Evolutionary conservation across 306 rosid genomes (phyloP).

Genomic region (Prosopis cineraria): DNA sequence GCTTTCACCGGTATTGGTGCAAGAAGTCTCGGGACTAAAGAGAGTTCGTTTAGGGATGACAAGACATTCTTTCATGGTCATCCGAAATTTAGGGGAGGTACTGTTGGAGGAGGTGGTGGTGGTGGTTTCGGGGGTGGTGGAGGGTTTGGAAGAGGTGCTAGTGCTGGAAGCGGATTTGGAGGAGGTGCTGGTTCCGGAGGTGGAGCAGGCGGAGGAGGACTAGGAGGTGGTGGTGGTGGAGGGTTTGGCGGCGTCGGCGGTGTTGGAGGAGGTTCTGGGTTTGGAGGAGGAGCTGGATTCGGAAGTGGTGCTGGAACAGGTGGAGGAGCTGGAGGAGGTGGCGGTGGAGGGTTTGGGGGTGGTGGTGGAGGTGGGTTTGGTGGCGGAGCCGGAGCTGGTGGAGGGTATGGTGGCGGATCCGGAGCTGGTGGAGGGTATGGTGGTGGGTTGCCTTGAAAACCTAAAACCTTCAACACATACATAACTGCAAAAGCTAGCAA

Average conservation of each 20-base stretch:
- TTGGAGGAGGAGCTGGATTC: slow-evolving; percentile 36
- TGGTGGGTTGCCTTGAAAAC: slow-evolving; percentile 43
- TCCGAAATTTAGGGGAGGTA: not conserved
- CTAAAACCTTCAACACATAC: too few relatives aligned
- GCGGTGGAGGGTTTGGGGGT: too few relatives aligned
- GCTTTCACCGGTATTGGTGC: slow-evolving; percentile 36
- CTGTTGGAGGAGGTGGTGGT: slow-evolving; percentile 43
- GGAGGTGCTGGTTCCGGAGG: too few relatives aligned
- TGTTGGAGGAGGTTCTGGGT: too few relatives aligned
- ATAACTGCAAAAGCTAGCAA: too few relatives aligned
- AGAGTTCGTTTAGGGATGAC: slow-evolving; percentile 28
- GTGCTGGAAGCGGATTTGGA: not conserved
- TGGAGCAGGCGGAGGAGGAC: too few relatives aligned
- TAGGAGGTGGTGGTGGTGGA: too few relatives aligned
- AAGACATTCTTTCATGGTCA: slow-evolving; percentile 6
- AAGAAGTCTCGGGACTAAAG: slow-evolving; percentile 41
- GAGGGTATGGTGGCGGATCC: too few relatives aligned
- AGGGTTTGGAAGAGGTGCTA: slow-evolving; percentile 20
- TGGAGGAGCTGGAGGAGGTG: too few relatives aligned
- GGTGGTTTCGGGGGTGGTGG: slow-evolving; percentile 34
- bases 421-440: slow-evolving; percentile 40
- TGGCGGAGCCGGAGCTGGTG: too few relatives aligned
- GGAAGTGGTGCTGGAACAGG: too few relatives aligned
- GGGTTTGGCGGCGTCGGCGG: slow-evolving; percentile 37
- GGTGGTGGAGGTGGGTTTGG: too few relatives aligned